Evolutionary conservation across 169 alveolate genomes (phyloP), one percentile per base, ranked within the genome.

Genomic region (Plasmodium gonderi): DNA sequence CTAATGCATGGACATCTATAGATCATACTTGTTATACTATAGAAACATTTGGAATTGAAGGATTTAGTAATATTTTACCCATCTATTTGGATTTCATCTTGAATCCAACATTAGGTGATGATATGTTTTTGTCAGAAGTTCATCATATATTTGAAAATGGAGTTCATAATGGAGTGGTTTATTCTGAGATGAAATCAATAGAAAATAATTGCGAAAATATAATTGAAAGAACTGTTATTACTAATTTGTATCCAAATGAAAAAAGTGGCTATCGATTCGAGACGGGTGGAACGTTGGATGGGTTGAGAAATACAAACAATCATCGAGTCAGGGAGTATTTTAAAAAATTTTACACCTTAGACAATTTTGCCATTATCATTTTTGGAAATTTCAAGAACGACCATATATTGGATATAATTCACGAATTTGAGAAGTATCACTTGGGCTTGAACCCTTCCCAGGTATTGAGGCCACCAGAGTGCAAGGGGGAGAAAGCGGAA

Each of bases 1-100:
- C 98, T 9, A 97, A 97, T 49, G 98, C 98, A 5, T 97, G 98
- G 98, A 97, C 98, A 0, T 95, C 95, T 3, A 94, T 96, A 31
- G 98, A 96, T 45, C 97, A 95, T 92, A 95, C 97, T 14, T 94
- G 95, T 12, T 96, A 95, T 75, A 97, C 97, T 1, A 87, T 97
- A 36, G 95, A 97, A 12, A 97, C 98, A 1, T 97, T 97, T 26
- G 98, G 98, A 0, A 65, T 95, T 12, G 98, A 96, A 79, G 98
- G 98, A 20, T 93, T 96, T 38, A 79, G 96, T 87, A 96, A 95
- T 74, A 94, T 97, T 40, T 69, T 97, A 65, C 98, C 98, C 1
- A 96, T 97, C 14, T 97, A 96, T 82, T 68, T 97, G 49, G 98
- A 97, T 92, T 98, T 96, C 94, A 77, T 97, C 49, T 79, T 97